These are phyloP conservation scores for Ustilago hordei DNA, from an alignment of 1,284 basidiomycete genomes.

Conservation along the genomic window DNA sequence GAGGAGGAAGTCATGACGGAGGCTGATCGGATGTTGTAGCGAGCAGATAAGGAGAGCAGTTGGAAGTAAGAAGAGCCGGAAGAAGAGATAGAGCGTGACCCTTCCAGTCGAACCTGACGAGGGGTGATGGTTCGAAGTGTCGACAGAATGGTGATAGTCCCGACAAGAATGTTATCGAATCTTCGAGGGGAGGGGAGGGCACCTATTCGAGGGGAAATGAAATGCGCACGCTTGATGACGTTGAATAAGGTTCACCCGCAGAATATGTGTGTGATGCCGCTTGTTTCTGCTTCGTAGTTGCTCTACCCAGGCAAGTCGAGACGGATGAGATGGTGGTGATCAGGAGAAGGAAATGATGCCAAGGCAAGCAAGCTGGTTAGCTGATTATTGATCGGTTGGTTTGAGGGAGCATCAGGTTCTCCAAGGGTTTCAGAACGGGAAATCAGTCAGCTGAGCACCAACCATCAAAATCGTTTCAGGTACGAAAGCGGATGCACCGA, in stretches of 20 bases:
- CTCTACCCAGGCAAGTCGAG: neutral
- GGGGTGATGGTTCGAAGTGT: constrained; percentile 21
- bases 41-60: constrained; percentile 9
- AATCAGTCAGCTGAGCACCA: constrained; percentile 17
- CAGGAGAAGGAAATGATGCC: constrained; percentile 4
- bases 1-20: constrained; percentile 35
- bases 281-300: neutral
- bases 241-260: neutral
- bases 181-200: constrained; percentile 1
- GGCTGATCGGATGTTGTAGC: neutral
- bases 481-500: constrained; percentile 24
- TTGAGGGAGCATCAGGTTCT: neutral
- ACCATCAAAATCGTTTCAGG: neutral
- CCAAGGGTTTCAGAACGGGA: neutral
- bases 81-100: constrained; percentile 19
- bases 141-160: constrained; percentile 36
- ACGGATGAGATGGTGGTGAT: constrained; percentile 15
- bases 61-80: constrained; percentile 10
- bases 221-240: constrained; percentile 4
- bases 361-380: neutral
- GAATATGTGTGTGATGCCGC: neutral
- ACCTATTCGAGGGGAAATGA: neutral
- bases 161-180: neutral
- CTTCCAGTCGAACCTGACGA: constrained; percentile 43
- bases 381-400: neutral